Evolutionary conservation across 305 asterid genomes (phyloP).

Genomic region (Fraxinus platypoda): DNA sequence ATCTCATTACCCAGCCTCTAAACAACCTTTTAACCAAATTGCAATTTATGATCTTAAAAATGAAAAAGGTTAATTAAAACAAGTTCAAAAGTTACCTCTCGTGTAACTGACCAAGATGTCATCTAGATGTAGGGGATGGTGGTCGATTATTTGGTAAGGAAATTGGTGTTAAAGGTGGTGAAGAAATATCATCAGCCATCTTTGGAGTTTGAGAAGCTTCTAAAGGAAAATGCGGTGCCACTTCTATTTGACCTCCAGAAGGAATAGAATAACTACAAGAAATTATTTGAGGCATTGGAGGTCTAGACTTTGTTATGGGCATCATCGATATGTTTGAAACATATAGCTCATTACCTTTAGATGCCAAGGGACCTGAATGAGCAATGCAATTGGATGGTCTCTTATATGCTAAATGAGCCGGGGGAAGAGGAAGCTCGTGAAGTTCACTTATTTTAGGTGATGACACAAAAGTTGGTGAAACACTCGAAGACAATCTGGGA

Average conservation of each 20-base stretch:
- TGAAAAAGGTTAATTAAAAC: background rate
- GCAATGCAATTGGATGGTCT: constrained; percentile 41
- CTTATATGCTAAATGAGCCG: constrained; percentile 49
- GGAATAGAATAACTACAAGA: constrained; percentile 86
- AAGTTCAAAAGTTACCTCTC: constrained; percentile 34
- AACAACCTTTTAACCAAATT: constrained; percentile 8
- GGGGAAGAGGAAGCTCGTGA: constrained; percentile 98
- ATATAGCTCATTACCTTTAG: constrained; percentile 44
- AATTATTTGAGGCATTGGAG: constrained; percentile 48
- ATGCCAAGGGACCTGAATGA: constrained; percentile 74
- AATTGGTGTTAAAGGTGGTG: constrained; percentile 31
- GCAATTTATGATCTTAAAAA: background rate
- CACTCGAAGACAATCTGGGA: constrained; percentile 46
- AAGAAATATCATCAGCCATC: constrained; percentile 36
- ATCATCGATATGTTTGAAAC: constrained; percentile 30
- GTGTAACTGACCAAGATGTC: constrained; percentile 25
- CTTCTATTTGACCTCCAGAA: constrained; percentile 47
- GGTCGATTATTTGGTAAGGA: constrained; percentile 29
- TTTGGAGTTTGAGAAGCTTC: constrained; percentile 35
- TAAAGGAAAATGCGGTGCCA: constrained; percentile 33
- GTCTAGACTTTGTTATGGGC: constrained; percentile 47
- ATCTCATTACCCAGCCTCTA: background rate
- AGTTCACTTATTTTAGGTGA: constrained; percentile 93
- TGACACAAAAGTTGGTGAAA: constrained; percentile 47
- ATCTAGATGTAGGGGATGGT: constrained; percentile 36